Percentiles rank a stretch among this genome's conserved stretches.
Evolutionary conservation across 495 filamentous ascomycete species (phyloP).

Genomic region (Zalerion maritima): DNA sequence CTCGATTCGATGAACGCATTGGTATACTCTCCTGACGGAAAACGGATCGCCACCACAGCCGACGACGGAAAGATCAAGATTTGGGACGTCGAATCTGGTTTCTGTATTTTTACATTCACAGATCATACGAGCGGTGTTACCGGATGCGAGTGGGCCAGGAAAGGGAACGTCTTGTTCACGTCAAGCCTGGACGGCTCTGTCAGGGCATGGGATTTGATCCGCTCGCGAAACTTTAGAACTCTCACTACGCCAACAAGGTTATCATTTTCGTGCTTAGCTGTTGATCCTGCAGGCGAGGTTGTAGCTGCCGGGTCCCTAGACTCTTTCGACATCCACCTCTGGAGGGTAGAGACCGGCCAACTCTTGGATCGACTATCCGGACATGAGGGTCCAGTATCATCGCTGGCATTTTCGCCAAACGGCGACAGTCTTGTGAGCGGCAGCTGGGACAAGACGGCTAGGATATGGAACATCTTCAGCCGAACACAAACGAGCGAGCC

Average conservation of each 20-base stretch:
- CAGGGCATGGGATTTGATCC: conserved; percentile 88
- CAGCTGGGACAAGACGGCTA: conserved; percentile 88
- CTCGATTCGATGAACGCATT: conserved; percentile 93
- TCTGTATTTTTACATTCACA: conserved; percentile 95
- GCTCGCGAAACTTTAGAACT: conserved; percentile 92
- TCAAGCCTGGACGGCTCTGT: conserved; percentile 86
- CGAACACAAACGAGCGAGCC: conserved; percentile 91
- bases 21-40: conserved; percentile 84
- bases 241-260: conserved; percentile 86
- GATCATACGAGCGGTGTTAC: conserved; percentile 93
- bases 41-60: conserved; percentile 78
- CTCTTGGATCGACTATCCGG: conserved; percentile 80
- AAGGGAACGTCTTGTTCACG: conserved; percentile 89
- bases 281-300: conserved; percentile 93
- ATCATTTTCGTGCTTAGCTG: conserved; percentile 82
- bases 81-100: conserved; percentile 91
- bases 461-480: conserved; percentile 89
- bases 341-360: conserved; percentile 96
- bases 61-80: conserved; percentile 98
- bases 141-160: conserved; percentile 87
- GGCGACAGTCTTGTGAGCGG: conserved; percentile 73
- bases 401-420: conserved; percentile 74
- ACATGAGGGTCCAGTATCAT: conserved; percentile 84
- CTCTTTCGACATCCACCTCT: conserved; percentile 92
- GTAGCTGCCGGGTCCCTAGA: conserved; percentile 90